Base-by-base conservation (phyloP, 140 eudicot genomes). In the Erigeron philadelphicus region DNA sequence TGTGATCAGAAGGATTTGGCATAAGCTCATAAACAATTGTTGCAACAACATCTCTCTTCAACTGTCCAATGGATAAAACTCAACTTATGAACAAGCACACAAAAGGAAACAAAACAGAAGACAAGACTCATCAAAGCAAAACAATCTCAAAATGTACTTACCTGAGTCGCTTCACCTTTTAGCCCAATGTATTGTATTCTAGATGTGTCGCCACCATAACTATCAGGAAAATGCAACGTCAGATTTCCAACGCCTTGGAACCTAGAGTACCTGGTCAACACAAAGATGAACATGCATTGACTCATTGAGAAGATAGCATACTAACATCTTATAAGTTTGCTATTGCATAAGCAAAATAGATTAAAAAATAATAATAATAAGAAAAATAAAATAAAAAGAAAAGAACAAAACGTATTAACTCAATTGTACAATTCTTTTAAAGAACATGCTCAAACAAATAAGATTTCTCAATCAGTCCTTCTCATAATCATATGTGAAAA, bases 1-100 rank as follows among this genome's bases (percentile, higher is more conserved):
- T 93, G 95, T 93, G 98, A 79, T 93, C 98, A 50, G 98, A 89
- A 66, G 98, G 98, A 79, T 93, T 93, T 1, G 98, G 98, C 92
- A 81, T 89, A 71, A 93, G 79, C 72, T 93, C 98, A 79, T 93
- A 93, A 59, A 93, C 98, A 55, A 93, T 85, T 9, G 88, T 89
- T 31, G 95, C 96, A 54, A 89, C 94, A 64, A 85, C 98, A 80
- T 93, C 98, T 84, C 98, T 86, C 86, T 90, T 93, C 79, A 93
- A 21, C 98, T 93, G 88, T 48, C 61, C 55, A 68, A 42, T 19
- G 53, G 67, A 40, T 48, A 69, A 72, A 70, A 9, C 38, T 62
- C 40, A 9, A 69, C 57, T 2, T 11, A 41, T 35, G 61, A 68
- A 17, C 15, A 9, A 67, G 13, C 21, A 45, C 49, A 69, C 57